These are phyloP conservation scores for Fusarium succisae DNA, from an alignment of 2,329 filamentous ascomycete genomes.

Conservation along the genomic window DNA sequence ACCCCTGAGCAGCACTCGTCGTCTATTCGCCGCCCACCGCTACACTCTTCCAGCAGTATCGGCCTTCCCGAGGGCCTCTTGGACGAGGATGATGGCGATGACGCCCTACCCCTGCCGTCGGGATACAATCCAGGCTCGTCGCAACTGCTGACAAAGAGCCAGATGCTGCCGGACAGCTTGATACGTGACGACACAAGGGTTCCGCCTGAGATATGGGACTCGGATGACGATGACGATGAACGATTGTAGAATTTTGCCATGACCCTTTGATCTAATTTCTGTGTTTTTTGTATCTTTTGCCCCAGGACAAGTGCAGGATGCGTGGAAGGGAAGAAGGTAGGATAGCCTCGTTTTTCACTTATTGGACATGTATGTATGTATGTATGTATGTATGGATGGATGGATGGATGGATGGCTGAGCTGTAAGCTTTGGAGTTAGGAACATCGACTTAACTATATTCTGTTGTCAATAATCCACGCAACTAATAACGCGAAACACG, in stretches of 20 bases:
- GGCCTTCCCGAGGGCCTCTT: constrained; percentile 32
- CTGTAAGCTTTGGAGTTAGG: constrained; percentile 20
- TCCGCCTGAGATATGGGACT: constrained; percentile 51
- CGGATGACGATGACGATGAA: constrained; percentile 45
- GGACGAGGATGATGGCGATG: constrained; percentile 42
- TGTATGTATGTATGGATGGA: constrained; percentile 14
- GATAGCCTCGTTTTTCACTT: not conserved
- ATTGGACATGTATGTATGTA: constrained; percentile 11
- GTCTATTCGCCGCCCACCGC: constrained; percentile 14
- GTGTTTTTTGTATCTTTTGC: not conserved
- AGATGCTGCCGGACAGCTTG: constrained; percentile 62
- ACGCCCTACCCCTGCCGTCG: constrained; percentile 27
- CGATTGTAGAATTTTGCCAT: constrained; percentile 22
- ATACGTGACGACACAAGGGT: constrained; percentile 48
- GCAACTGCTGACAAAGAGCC: constrained; percentile 61
- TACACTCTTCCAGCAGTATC: constrained; percentile 41
- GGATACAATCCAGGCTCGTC: constrained; percentile 45
- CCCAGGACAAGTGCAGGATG: not conserved
- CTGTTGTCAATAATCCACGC: not conserved
- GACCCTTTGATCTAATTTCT: not conserved
- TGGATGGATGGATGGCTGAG: not conserved
- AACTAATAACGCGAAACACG: not conserved
- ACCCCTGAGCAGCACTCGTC: constrained; percentile 42
- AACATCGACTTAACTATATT: not conserved
- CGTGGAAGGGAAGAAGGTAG: not conserved